A percentile compares a stretch with the other conserved stretches of the same genome.
phyloP scores from a whole-genome alignment of 371 early-diverging fungal genomes.

The Mucor sp. region DNA sequence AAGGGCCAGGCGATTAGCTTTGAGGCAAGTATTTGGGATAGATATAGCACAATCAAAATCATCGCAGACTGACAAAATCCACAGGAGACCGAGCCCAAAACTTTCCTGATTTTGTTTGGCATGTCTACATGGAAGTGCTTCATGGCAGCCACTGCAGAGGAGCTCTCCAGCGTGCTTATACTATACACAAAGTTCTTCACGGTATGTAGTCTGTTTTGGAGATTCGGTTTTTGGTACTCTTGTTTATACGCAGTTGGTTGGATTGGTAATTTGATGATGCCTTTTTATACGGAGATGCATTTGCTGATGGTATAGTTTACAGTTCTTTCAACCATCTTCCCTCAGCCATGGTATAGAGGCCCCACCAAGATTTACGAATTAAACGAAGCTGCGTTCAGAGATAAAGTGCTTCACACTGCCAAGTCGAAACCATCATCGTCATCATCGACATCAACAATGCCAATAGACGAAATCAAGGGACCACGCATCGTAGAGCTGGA shows the following conservation, averaged over 20 bases:
- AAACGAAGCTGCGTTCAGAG: conserved; percentile 26
- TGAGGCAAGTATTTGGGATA: conserved; percentile 9
- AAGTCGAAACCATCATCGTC: conserved; percentile 8
- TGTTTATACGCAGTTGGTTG: conserved; percentile 46
- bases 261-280: conserved; percentile 40
- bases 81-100: conserved; percentile 37
- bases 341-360: conserved; percentile 64
- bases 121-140: conserved; percentile 43
- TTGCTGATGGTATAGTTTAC: background rate
- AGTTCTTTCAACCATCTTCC: conserved; percentile 55
- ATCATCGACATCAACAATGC: background rate
- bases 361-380: conserved; percentile 52
- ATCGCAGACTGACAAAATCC: background rate
- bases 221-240: conserved; percentile 35
- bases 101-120: conserved; percentile 27
- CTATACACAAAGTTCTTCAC: conserved; percentile 58
- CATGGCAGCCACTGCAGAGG: conserved; percentile 56
- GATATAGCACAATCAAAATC: background rate
- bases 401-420: conserved; percentile 17
- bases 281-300: background rate
- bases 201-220: conserved; percentile 47
- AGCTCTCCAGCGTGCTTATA: conserved; percentile 55
- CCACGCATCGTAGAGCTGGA: conserved; percentile 32
- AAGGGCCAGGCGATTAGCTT: conserved; percentile 8
- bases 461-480: conserved; percentile 25